Evolutionary conservation across 2,329 filamentous ascomycete genomes (phyloP).

Genomic region (Claviceps sp.): DNA sequence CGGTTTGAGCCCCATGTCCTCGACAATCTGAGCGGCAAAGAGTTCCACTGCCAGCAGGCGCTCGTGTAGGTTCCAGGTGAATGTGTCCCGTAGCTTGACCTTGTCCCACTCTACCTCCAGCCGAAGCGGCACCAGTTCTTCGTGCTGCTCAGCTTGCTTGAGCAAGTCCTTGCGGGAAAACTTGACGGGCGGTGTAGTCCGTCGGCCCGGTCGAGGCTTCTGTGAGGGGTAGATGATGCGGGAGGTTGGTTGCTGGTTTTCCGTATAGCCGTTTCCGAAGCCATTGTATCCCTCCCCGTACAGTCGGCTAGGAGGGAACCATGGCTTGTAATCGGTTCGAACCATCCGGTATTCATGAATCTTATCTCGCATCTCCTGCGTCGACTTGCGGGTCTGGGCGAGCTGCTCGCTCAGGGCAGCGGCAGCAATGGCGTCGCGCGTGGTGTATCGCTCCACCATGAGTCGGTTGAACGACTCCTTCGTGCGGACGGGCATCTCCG

Average conservation of each 20-base stretch:
- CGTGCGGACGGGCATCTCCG: conserved; percentile 32
- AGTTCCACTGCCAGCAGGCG: conserved; percentile 65
- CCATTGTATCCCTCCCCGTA: conserved; percentile 72
- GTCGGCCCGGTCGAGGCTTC: conserved; percentile 63
- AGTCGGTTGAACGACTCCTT: conserved; percentile 42
- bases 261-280: conserved; percentile 78
- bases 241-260: conserved; percentile 45
- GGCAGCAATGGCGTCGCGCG: conserved; percentile 40
- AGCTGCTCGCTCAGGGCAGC: conserved; percentile 38
- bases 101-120: conserved; percentile 94
- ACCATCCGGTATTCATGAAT: conserved; percentile 56
- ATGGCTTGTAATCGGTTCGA: conserved; percentile 38
- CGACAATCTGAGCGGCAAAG: conserved; percentile 79
- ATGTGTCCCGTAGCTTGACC: conserved; percentile 88
- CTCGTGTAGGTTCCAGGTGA: conserved; percentile 97
- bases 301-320: conserved; percentile 42
- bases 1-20: conserved; percentile 73
- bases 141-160: conserved; percentile 76
- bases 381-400: conserved; percentile 40
- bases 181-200: conserved; percentile 59
- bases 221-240: conserved; percentile 68
- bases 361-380: conserved; percentile 51
- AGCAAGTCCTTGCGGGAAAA: conserved; percentile 68
- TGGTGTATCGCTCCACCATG: conserved; percentile 40
- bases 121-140: conserved; percentile 82